A percentile compares a stretch with the other conserved stretches of the same genome.
Evolutionary conservation across 2,329 filamentous ascomycete species (phyloP).

Genomic region (Davidsoniella australis): DNA sequence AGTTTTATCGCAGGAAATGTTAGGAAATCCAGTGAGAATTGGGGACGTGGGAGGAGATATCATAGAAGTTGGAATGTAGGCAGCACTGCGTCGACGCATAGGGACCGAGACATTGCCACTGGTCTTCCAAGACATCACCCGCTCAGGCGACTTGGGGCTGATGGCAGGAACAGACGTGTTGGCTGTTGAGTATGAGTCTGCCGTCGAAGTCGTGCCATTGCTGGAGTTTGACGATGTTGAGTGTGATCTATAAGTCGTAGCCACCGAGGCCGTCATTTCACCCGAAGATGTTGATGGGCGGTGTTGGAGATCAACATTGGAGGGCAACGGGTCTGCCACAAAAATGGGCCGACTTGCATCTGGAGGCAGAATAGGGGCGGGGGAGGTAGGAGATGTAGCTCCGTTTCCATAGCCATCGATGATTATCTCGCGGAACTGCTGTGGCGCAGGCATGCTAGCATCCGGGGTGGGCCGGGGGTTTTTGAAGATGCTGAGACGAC

Average conservation of each 20-base stretch:
- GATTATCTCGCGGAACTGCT: background rate
- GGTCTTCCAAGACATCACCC: background rate
- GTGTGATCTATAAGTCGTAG: constrained; percentile 9
- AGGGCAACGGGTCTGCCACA: background rate
- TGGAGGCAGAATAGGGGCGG: background rate
- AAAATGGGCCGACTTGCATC: background rate
- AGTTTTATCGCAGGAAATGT: no score
- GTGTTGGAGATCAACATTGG: background rate
- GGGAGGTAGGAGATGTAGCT: background rate
- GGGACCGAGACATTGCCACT: background rate
- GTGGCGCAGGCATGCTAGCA: background rate
- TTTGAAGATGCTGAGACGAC: constrained; percentile 10
- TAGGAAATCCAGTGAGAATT: background rate
- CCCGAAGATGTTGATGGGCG: constrained; percentile 8
- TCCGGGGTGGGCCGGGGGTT: constrained; percentile 5
- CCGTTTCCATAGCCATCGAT: background rate
- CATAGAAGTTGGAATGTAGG: background rate
- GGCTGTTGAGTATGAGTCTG: constrained; percentile 9
- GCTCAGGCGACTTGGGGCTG: background rate
- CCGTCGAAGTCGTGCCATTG: constrained; percentile 1
- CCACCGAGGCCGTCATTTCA: constrained; percentile 1
- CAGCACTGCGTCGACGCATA: background rate
- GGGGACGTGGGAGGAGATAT: background rate
- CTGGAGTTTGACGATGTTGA: constrained; percentile 11
- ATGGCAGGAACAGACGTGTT: constrained; percentile 5